phyloP scores from a whole-genome alignment of 805 yeast species.

The Hanseniaspora mollemarum region DNA sequence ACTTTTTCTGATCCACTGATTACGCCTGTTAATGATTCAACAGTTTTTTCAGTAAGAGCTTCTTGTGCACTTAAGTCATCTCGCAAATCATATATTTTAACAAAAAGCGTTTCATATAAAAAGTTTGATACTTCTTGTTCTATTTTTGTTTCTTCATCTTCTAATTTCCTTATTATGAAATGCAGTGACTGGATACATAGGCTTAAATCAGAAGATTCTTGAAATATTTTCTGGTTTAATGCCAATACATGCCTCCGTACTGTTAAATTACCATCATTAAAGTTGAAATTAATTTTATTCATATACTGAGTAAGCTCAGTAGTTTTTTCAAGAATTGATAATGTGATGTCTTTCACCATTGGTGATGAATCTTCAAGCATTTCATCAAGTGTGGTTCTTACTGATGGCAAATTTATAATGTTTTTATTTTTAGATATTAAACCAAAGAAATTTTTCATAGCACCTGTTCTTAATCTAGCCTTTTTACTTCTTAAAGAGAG shows the following conservation, averaged over 20 bases:
- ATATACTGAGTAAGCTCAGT: constrained; percentile 38
- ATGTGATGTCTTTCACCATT: constrained; percentile 61
- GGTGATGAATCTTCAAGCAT: constrained; percentile 53
- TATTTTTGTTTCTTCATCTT: constrained; percentile 59
- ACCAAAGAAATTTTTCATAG: constrained; percentile 50
- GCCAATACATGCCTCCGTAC: constrained; percentile 55
- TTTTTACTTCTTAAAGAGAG: constrained; percentile 39
- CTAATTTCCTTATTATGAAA: constrained; percentile 43
- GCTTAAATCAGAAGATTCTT: constrained; percentile 25
- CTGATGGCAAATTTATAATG: constrained; percentile 39
- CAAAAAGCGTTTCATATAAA: constrained; percentile 34
- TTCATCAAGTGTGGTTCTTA: constrained; percentile 42
- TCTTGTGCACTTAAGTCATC: constrained; percentile 17
- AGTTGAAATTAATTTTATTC: constrained; percentile 34
- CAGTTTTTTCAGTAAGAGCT: constrained; percentile 17
- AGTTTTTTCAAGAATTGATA: constrained; percentile 50
- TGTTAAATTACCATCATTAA: constrained; percentile 47
- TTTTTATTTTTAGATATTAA: constrained; percentile 44
- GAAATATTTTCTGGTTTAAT: constrained; percentile 40
- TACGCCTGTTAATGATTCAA: constrained; percentile 34
- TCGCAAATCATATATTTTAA: constrained; percentile 14
- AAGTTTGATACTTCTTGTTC: constrained; percentile 34
- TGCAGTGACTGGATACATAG: constrained; percentile 34
- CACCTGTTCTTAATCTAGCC: constrained; percentile 47
- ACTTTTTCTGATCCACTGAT: constrained; percentile 32